Conservation (phyloP, 73 alveolate species). For the Paramecium sexaurelia region DNA sequence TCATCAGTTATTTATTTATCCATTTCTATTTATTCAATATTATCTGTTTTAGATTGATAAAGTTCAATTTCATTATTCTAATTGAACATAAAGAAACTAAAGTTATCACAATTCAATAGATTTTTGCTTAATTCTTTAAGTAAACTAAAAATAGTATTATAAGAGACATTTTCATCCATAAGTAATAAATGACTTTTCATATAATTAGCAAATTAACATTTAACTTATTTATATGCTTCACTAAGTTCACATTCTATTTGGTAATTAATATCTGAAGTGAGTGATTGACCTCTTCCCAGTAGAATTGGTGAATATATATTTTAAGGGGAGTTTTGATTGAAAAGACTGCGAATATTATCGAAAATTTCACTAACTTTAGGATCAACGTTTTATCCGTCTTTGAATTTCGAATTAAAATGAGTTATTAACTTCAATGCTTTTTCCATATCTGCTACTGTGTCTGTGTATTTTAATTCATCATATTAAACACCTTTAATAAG, state of each 20-base stretch:
- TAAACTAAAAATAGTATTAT: background rate
- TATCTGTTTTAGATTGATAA: background rate
- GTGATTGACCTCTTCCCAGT: background rate
- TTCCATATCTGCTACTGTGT: background rate
- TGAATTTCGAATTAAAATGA: background rate
- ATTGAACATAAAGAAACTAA: background rate
- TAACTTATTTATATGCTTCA: background rate
- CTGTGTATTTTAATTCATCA: background rate
- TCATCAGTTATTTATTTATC: background rate
- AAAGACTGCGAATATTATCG: background rate
- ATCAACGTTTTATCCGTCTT: background rate
- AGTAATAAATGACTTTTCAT: slow-evolving; percentile 12
- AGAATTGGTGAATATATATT: background rate
- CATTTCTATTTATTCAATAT: background rate
- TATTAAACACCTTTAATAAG: background rate
- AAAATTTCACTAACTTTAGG: background rate
- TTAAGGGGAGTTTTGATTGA: background rate
- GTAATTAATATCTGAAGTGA: background rate
- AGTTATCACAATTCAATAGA: background rate
- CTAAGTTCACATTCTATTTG: background rate
- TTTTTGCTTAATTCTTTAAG: background rate
- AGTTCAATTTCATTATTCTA: background rate
- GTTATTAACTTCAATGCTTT: background rate
- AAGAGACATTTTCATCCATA: slow-evolving; percentile 53
- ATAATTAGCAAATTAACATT: slow-evolving; percentile 32